These are phyloP conservation scores for Byssothecium circinans DNA, from an alignment of 2,329 filamentous ascomycete species.

Conservation along the genomic window DNA sequence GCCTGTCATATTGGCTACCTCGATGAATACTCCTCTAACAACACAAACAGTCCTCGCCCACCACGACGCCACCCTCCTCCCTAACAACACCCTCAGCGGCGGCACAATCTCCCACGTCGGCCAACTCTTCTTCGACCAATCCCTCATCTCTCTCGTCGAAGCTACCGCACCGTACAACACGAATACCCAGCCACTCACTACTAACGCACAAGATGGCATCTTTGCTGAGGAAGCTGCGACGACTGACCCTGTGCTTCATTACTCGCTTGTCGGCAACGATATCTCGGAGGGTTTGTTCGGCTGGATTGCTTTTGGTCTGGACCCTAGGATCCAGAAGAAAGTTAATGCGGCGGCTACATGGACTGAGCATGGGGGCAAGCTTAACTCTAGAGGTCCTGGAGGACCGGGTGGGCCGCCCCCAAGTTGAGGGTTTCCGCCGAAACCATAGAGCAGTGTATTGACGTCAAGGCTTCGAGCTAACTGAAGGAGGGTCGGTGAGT, in stretches of 20 bases:
- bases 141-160: conserved; percentile 57
- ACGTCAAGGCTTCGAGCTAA: no score
- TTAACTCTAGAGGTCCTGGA: conserved; percentile 15
- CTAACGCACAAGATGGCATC: conserved; percentile 56
- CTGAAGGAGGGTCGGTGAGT: no score
- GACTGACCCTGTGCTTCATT: conserved; percentile 60
- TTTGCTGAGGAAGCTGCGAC: conserved; percentile 51
- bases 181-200: conserved; percentile 49
- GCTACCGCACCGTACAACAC: conserved; percentile 46
- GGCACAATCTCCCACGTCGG: conserved; percentile 60
- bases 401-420: neutral
- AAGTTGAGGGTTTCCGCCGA: neutral
- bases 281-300: conserved; percentile 36
- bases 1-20: no score
- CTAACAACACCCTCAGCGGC: conserved; percentile 55
- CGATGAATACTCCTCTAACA: no score
- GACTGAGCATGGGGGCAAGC: conserved; percentile 30
- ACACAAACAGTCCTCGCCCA: conserved; percentile 47
- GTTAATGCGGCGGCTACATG: conserved; percentile 29
- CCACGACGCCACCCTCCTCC: conserved; percentile 39
- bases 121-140: conserved; percentile 67
- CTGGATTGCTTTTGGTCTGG: conserved; percentile 37
- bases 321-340: conserved; percentile 26
- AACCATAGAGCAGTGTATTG: no score
- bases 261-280: conserved; percentile 57